Evolutionary conservation across 2,329 filamentous ascomycete species (phyloP), one percentile per base, ranked within the genome.

Genomic region (Plectosphaerella plurivora): DNA sequence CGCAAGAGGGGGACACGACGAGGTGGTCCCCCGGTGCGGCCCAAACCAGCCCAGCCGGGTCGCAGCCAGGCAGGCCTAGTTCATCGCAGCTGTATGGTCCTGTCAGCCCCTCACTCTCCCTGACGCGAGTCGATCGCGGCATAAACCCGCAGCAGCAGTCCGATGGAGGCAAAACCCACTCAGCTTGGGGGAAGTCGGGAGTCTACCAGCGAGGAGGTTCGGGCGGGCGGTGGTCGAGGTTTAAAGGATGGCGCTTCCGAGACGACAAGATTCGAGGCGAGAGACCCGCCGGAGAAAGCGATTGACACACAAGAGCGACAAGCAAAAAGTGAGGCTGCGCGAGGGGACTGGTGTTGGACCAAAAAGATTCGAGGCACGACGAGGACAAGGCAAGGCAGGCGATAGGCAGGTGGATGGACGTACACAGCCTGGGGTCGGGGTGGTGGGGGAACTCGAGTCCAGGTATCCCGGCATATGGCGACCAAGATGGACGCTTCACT

Each of bases 11-110:
- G 42, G 46, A 46, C 33, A 25, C 47, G 45, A 44, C 36, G 20
- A 53, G 47, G 51, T 47, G 47, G 51, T 33, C 48, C 53, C 49
- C 49, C 25, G 47, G 54, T 57, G 57, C 57, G 60, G 58, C 62
- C 61, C 62, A 62, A 65, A 64, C 65, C 63, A 61, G 65, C 61
- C 64, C 65, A 55, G 60, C 60, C 59, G 63, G 68, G 64, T 68
- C 67, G 63, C 65, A 66, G 62, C 59, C 59, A 59, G 54, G 57
- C 55, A 56, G 57, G 54, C 58, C 60, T 62, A 66, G 61, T 68
- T 68, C 65, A 70, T 69, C 53, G 64, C 63, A 66, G 49, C 56
- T 50, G 48, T 41, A 33, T 33, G 28, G 28, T 10, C n/a, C 39
- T 15, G 16, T 44, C 44, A 50, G 37, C 47, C 22, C 15, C 22